Evolutionary conservation across 768 basidiomycete genomes (phyloP), one percentile per base, ranked within the genome.

Genomic region (Agaricus subrufescens): DNA sequence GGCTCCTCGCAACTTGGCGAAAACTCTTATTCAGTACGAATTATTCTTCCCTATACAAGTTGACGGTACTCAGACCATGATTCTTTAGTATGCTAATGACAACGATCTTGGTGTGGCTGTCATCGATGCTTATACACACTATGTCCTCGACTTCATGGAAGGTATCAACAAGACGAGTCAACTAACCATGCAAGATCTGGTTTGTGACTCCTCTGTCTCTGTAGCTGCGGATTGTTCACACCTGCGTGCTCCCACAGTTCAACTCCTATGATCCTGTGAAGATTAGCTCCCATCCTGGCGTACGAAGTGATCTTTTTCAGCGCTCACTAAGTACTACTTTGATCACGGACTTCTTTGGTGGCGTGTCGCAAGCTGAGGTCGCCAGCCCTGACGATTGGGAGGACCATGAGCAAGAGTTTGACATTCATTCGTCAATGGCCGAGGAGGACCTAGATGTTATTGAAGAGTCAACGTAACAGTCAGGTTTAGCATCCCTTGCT

Each of bases 51-150:
- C 55, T 8, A 25, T 29, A 48, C 47, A 38, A 26, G 9, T 10
- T 30, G 29, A 31, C 42, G 19, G 29, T 8, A 3, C 50, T 43
- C 4, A 58, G 6, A 42, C 10, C n/a, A 44, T 39, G 19, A 30
- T 39, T 5, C 49, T 40, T 11, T 62, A 98, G 94, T 86, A 98
- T 63, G 89, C 92, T 66, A 92, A 91, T 65, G 97, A 99, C 73
- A 75, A 86, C 37, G 96, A 98, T 60, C 86, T 99, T 29, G 97
- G 97, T 3, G 92, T 98, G 0, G 87, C 94, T 0, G 94, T 99
- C 48, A 97, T 98, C 59, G 97, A 99, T 67, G 84, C 85, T 12
- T 99, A 84, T 67, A 98, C 96, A 0, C 97, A 98, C 71, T 89
- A 89, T 64, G 77, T 95, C 29, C 82, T 99, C 9, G 82, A 94